A percentile compares a stretch with the other conserved stretches of the same genome.
These are phyloP conservation scores for Ceratocystiopsis brevicomis DNA, from an alignment of 2,329 filamentous ascomycete species.

Conservation along the genomic window DNA sequence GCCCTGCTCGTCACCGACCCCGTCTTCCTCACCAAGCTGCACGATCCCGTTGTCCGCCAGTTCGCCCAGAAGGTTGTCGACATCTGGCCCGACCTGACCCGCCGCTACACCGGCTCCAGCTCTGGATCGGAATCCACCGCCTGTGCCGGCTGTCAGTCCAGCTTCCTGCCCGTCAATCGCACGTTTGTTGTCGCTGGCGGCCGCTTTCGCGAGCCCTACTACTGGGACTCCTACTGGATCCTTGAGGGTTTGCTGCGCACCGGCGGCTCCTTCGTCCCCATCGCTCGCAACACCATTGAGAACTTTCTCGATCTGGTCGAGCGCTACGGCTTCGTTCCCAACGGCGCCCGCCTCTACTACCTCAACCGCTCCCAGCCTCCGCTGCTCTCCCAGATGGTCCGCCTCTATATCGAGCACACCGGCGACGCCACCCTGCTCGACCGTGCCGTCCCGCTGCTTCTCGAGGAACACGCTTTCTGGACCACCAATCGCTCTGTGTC, in stretches of 20 bases:
- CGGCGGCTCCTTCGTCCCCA: conserved; percentile 40
- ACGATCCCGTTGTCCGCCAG: conserved; percentile 38
- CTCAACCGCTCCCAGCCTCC: conserved; percentile 50
- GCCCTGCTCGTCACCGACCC: conserved; percentile 35
- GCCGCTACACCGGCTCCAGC: conserved; percentile 31
- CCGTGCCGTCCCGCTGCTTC: conserved; percentile 40
- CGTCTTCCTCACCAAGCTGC: conserved; percentile 35
- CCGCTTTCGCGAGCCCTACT: conserved; percentile 53
- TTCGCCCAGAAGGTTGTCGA: conserved; percentile 45
- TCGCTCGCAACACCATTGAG: conserved; percentile 48
- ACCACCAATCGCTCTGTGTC: conserved; percentile 38
- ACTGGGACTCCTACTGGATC: conserved; percentile 56
- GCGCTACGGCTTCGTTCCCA: conserved; percentile 45
- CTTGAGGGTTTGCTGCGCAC: conserved; percentile 46
- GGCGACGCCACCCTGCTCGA: conserved; percentile 42
- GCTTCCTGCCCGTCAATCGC: conserved; percentile 46
- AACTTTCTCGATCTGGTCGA: conserved; percentile 52
- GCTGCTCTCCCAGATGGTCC: conserved; percentile 46
- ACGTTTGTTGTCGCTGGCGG: conserved; percentile 54
- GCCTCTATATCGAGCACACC: conserved; percentile 43
- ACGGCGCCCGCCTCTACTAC: conserved; percentile 46
- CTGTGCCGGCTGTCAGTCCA: conserved; percentile 41
- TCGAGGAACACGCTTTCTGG: conserved; percentile 47
- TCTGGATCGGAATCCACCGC: conserved; percentile 12
- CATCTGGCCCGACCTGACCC: conserved; percentile 51